Conservation (phyloP, 164 flowering plant genomes). For the Annona cherimola region DNA sequence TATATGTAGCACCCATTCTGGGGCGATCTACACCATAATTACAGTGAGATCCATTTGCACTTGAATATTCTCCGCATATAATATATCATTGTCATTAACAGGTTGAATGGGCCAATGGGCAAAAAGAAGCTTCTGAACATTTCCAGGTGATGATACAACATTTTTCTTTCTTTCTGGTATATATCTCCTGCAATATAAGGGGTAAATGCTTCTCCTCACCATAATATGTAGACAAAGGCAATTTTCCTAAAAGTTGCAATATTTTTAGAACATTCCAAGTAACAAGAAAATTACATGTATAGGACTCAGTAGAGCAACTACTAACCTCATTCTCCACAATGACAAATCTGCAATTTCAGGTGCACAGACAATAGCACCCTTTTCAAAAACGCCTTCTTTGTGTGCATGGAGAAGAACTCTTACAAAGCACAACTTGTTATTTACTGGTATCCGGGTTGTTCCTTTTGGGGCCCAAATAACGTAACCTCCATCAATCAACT, state of each 20-base stretch:
- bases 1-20: no score
- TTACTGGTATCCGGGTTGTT: slow-evolving; percentile 4
- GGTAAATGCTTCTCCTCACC: no score
- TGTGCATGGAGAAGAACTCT: slow-evolving; percentile 66
- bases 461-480: slow-evolving; percentile 17
- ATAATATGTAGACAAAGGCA: no score
- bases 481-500: slow-evolving; percentile 27
- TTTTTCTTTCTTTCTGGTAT: no score
- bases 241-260: neutral
- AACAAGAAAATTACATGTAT: neutral
- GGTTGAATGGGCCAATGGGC: no score
- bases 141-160: no score
- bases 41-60: no score
- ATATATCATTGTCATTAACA: no score
- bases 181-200: no score
- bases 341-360: slow-evolving; percentile 54
- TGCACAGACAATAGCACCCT: slow-evolving; percentile 84
- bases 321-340: slow-evolving; percentile 54
- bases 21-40: no score
- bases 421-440: slow-evolving; percentile 43
- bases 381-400: slow-evolving; percentile 79
- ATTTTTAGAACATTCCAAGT: neutral
- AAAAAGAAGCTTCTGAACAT: no score
- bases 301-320: slow-evolving; percentile 1
- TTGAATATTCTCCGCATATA: no score